Base-by-base conservation (phyloP, 768 basidiomycete species). In the Amanita pseudoporphyria region DNA sequence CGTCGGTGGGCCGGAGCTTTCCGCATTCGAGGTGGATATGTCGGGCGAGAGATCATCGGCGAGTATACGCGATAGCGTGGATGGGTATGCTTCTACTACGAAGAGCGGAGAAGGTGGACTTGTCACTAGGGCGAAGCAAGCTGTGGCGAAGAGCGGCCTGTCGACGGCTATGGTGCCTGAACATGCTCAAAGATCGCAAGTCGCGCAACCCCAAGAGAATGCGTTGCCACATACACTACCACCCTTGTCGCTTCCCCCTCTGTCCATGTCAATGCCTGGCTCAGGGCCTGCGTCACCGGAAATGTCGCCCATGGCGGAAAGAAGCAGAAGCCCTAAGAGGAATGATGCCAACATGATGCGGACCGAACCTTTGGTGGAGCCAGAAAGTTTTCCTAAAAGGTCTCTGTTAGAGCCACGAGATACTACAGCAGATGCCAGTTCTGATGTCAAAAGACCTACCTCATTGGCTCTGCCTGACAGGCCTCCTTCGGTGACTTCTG, bases 11-110 rank as follows among this genome's bases (percentile, higher is more conserved):
- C 67, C 70, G 19, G 78, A 77, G 52, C 74, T 81, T 1, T 82
- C 84, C 1, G 80, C 82, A 6, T 84, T 88, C 59, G 84, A 88
- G 58, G 62, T 88, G 37, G 85, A 85, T 60, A 57, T 77, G 39
- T 76, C 67, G 47, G 74, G 71, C n/a, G 70, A 74, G 10, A 72
- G 76, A 9, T 84, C 90, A 61, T 57, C 85, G 36, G 64, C 87
- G 30, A 70, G 71, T 16, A 72, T 78, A 9, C 73, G 75, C 42
- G 79, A 78, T 13, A 84, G 79, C 0, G 76, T 84, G 28, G 82
- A 86, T 57, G 72, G 77, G 38, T 85, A 83, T 60, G 62, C 87
- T 38, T 78, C 30, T 9, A 3, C 38, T n/a, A 5, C 3, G 21
- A 44, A 44, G 6, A 22, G 3, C 3, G 3, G 42, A 5, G 42